A percentile compares a stretch with the other conserved stretches of the same genome.
phyloP scores from a whole-genome alignment of 1,284 basidiomycete species.

The Sporisorium iseilematis-ciliati region DNA sequence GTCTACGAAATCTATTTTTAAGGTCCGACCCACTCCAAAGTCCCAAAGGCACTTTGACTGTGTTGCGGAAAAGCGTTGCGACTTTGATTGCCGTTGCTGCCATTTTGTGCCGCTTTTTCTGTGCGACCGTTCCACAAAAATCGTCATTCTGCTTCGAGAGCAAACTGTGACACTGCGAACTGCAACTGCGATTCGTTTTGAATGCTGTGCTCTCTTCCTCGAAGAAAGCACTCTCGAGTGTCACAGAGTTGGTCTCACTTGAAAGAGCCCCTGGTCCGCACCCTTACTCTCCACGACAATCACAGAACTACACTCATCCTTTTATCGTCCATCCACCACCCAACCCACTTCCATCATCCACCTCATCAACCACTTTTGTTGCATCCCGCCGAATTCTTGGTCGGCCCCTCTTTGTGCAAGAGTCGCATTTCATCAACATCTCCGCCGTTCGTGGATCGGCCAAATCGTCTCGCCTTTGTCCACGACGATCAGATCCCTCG shows the following conservation, averaged over 20 bases:
- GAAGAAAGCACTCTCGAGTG: neutral
- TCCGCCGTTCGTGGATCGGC: neutral
- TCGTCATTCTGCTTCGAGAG: no score
- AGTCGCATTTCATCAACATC: neutral
- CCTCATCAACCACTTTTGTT: neutral
- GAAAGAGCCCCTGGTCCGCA: neutral
- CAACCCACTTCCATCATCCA: neutral
- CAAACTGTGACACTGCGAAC: no score
- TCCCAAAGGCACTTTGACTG: no score
- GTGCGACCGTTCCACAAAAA: no score
- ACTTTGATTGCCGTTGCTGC: no score
- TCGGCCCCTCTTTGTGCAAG: neutral
- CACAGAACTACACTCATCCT: neutral
- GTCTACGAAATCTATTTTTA: no score
- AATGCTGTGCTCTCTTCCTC: no score
- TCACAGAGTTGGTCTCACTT: constrained; percentile 2
- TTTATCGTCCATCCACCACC: neutral
- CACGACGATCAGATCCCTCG: neutral
- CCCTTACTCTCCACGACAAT: no score
- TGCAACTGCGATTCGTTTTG: no score
- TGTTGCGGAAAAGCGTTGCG: no score
- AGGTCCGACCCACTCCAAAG: no score
- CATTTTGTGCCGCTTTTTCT: no score
- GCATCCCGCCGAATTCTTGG: neutral
- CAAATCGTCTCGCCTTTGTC: neutral